Evolutionary conservation across 495 filamentous ascomycete species (phyloP).

Genomic region (Evernia prunastri): DNA sequence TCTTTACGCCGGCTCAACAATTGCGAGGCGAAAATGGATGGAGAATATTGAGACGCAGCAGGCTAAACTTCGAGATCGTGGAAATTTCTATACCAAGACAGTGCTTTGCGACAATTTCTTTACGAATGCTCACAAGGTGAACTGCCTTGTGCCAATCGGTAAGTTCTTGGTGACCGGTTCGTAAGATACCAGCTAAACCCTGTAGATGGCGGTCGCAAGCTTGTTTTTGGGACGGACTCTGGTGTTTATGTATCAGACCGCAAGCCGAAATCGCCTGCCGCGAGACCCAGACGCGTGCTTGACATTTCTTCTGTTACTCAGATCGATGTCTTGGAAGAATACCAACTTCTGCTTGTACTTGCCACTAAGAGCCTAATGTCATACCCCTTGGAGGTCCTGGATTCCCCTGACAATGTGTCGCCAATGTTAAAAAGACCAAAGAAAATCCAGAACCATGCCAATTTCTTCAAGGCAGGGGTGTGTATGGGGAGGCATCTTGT

Average conservation of each 20-base stretch:
- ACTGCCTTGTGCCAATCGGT: slow-evolving; percentile 87
- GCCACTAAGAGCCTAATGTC: slow-evolving; percentile 86
- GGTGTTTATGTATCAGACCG: slow-evolving; percentile 90
- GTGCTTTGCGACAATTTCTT: slow-evolving; percentile 84
- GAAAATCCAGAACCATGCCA: slow-evolving; percentile 94
- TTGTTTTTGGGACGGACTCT: slow-evolving; percentile 87
- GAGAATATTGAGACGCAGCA: slow-evolving; percentile 92
- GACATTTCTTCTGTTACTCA: slow-evolving; percentile 86
- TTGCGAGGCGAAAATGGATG: slow-evolving; percentile 86
- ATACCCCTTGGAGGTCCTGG: slow-evolving; percentile 76
- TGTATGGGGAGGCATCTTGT: slow-evolving; percentile 91
- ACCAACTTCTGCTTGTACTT: slow-evolving; percentile 83
- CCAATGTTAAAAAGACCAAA: slow-evolving; percentile 77
- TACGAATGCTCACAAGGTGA: slow-evolving; percentile 71
- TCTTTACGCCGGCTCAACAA: slow-evolving; percentile 75
- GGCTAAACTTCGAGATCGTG: slow-evolving; percentile 70
- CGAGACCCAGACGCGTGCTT: slow-evolving; percentile 73
- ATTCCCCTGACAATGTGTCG: slow-evolving; percentile 66
- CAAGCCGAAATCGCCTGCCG: slow-evolving; percentile 71
- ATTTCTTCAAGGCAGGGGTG: slow-evolving; percentile 96
- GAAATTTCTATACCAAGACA: slow-evolving; percentile 89
- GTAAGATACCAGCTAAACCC: slow-evolving; percentile 31
- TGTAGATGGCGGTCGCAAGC: slow-evolving; percentile 84
- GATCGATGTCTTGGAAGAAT: slow-evolving; percentile 93
- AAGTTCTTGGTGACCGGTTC: slow-evolving; percentile 29